phyloP scores from a whole-genome alignment of 1,284 basidiomycete genomes.

The Cryptococcus jaspeensis region DNA sequence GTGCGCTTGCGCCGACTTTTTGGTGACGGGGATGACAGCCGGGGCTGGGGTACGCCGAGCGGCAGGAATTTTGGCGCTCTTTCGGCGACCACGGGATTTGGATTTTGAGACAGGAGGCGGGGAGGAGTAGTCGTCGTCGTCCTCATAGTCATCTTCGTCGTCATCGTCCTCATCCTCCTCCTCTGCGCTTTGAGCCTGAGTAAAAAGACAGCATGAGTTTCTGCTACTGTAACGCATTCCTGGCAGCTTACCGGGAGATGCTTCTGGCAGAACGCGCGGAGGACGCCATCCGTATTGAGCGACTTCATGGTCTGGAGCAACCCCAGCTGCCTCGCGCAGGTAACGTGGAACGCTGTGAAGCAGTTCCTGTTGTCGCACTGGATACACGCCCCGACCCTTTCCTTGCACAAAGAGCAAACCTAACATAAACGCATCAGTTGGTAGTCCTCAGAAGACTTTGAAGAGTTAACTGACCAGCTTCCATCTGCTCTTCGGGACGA shows the following conservation, averaged over 20 bases:
- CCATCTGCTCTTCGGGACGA: constrained; percentile 88
- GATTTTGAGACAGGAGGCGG: neutral
- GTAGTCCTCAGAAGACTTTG: neutral
- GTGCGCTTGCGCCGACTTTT: constrained; percentile 57
- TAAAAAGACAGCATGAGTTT: neutral
- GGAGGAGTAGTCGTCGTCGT: constrained; percentile 48
- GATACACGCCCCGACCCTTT: constrained; percentile 86
- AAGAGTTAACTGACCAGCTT: constrained; percentile 66
- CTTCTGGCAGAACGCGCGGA: constrained; percentile 80
- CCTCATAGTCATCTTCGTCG: constrained; percentile 35
- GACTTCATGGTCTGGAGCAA: constrained; percentile 84
- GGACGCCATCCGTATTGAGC: constrained; percentile 52
- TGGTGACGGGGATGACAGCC: constrained; percentile 30
- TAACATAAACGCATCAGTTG: constrained; percentile 34
- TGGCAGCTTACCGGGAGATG: constrained; percentile 72
- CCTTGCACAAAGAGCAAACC: constrained; percentile 85
- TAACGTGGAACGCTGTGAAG: constrained; percentile 91
- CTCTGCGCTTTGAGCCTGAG: constrained; percentile 42
- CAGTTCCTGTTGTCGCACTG: constrained; percentile 92
- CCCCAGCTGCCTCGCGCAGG: constrained; percentile 85
- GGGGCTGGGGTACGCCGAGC: neutral
- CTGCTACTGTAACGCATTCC: neutral
- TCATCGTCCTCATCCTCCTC: constrained; percentile 20
- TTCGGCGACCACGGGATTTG: neutral
- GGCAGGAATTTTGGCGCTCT: neutral